Percentiles rank a stretch among this genome's conserved stretches.
Evolutionary conservation across 2,329 filamentous ascomycete genomes (phyloP).

Genomic region (Scolecobasidium constrictum): DNA sequence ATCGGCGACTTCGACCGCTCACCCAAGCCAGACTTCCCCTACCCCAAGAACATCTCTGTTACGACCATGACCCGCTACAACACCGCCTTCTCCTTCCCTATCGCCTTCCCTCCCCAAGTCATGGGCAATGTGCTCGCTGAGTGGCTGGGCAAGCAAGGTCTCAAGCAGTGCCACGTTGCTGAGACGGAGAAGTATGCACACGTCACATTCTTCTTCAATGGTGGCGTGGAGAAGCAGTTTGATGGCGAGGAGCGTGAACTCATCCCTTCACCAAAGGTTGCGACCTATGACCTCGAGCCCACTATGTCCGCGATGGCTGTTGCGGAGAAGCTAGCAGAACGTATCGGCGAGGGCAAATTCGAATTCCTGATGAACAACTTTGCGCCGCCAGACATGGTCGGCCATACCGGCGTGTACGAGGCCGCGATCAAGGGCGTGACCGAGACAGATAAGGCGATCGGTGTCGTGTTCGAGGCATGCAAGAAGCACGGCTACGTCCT

Average conservation of each 20-base stretch:
- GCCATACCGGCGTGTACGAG: slow-evolving; percentile 95
- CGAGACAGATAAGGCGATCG: slow-evolving; percentile 89
- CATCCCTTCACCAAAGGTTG: slow-evolving; percentile 87
- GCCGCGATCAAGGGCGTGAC: slow-evolving; percentile 76
- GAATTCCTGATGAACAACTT: slow-evolving; percentile 99
- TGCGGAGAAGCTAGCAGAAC: slow-evolving; percentile 79
- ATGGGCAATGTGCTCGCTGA: slow-evolving; percentile 99
- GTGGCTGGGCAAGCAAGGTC: slow-evolving; percentile 79
- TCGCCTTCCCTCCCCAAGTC: slow-evolving; percentile 87
- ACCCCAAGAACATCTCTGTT: slow-evolving; percentile 76
- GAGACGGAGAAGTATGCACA: slow-evolving; percentile 99
- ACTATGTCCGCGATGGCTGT: slow-evolving; percentile 93
- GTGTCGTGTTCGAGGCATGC: slow-evolving; percentile 83
- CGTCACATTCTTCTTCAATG: slow-evolving; percentile 99
- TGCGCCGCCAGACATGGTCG: slow-evolving; percentile 97
- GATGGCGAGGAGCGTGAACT: slow-evolving; percentile 84
- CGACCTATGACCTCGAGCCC: slow-evolving; percentile 89
- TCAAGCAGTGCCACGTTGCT: slow-evolving; percentile 91
- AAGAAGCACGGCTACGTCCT: slow-evolving; percentile 87
- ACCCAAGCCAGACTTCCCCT: slow-evolving; percentile 80
- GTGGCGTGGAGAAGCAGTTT: slow-evolving; percentile 94
- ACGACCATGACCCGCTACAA: slow-evolving; percentile 99
- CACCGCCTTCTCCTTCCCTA: slow-evolving; percentile 78
- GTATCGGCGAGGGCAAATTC: slow-evolving; percentile 73
- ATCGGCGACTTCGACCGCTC: slow-evolving; percentile 88